Base-by-base conservation (phyloP, 2,329 filamentous ascomycete genomes). In the Neonectria coccinea region DNA sequence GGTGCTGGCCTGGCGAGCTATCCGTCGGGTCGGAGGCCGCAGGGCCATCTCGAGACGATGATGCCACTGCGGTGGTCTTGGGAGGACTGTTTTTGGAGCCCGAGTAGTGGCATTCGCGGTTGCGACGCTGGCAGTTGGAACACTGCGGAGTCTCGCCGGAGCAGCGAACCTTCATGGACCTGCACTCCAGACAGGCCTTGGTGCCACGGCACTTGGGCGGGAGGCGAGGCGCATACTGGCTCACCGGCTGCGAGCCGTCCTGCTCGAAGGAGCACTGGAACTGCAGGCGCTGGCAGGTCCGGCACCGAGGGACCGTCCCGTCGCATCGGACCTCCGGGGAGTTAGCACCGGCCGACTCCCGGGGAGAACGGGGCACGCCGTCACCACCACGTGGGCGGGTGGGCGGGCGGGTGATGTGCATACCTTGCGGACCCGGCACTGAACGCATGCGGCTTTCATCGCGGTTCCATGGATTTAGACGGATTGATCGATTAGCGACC, bases 341-440 rank as follows among this genome's bases (percentile, higher is more conserved):
- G 70, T 73, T 56, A 73, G 69, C 62, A 65, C 64, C 50, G 67
- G 63, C 68, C 70, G 71, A 73, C 57, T 64, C 50, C 71, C 70
- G 71, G 50, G 44, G 44, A 27, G 36, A 20, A 57, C 18, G 54
- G 55, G 42, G 42, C n/a, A 25, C 5, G 16, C 25, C 47, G 33
- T 36, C 29, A 56, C 52, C 59, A 60, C 59, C 27, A 62, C 41
- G 47, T 51, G 53, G 29, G 8, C 10, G 20, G 20, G 8, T 6
- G 20, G 77, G 79, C 18, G 76, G 67, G 62, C 77, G 75, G 39
- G 44, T 56, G 44, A 45, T 36, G 36, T 47, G 47, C 56, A 45
- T 69, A 74, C 72, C 72, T 74, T 74, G 57, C 72, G 72, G 45
- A 74, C 72, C 52, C 72, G 70, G 63, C 72, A 74, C 22, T 74